phyloP scores from a whole-genome alignment of 2,329 filamentous ascomycete species.

The Alternaria burnsii region DNA sequence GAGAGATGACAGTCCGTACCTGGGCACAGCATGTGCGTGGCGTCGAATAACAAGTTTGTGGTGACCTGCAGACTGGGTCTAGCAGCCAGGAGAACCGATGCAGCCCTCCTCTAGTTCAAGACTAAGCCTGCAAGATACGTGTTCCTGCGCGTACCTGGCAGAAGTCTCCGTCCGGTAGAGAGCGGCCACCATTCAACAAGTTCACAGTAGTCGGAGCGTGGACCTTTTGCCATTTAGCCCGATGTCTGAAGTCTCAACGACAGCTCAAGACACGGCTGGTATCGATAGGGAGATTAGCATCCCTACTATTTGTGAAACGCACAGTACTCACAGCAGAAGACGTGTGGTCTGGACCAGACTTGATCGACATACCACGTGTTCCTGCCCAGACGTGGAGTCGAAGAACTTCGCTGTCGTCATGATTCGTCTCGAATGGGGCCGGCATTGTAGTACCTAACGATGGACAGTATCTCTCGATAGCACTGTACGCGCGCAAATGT shows the following conservation, averaged over 20 bases:
- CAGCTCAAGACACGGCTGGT: background rate
- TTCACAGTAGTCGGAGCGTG: constrained; percentile 6
- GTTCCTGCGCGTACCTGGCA: constrained; percentile 4
- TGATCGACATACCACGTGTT: constrained; percentile 2
- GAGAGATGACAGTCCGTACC: background rate
- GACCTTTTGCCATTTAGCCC: background rate
- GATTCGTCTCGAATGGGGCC: background rate
- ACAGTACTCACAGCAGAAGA: background rate
- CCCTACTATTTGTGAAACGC: constrained; percentile 11
- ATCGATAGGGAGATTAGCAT: constrained; percentile 4
- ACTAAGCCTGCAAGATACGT: background rate
- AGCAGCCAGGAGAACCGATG: background rate
- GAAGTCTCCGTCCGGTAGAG: background rate
- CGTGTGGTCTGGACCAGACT: constrained; percentile 9
- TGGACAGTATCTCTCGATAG: background rate
- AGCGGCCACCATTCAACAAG: constrained; percentile 3
- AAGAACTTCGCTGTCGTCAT: background rate
- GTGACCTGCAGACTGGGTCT: background rate
- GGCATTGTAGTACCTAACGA: background rate
- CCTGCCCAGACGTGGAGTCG: background rate
- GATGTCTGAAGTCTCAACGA: constrained; percentile 1
- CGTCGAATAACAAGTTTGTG: constrained; percentile 3
- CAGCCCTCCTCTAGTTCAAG: background rate
- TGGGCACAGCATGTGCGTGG: background rate
- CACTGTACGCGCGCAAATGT: background rate